Conservation (phyloP, 257 asterid species). For the Oldenlandia corymbosa region DNA sequence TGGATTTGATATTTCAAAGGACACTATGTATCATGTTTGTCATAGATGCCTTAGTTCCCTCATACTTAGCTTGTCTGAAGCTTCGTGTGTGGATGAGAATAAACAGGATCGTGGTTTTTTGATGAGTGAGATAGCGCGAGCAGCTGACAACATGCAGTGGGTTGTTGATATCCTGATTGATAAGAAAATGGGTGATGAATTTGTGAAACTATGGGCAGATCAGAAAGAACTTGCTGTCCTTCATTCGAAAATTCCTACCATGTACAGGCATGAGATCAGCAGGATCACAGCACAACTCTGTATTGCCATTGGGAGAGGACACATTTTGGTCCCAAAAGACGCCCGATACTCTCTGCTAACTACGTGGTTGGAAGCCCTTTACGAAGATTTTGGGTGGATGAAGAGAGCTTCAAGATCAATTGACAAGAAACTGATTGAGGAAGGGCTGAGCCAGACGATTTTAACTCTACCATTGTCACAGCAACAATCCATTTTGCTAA, state of each 20-base stretch:
- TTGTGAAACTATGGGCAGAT: conserved; percentile 79
- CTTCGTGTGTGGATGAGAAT: conserved; percentile 49
- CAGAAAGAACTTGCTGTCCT: conserved; percentile 79
- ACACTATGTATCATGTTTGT: conserved; percentile 63
- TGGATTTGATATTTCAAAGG: conserved; percentile 49
- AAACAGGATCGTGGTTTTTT: conserved; percentile 60
- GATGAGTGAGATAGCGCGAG: conserved; percentile 78
- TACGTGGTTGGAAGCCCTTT: conserved; percentile 90
- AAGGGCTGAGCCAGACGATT: conserved; percentile 73
- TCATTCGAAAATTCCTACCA: conserved; percentile 73
- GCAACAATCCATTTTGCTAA: conserved; percentile 59
- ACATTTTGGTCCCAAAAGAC: conserved; percentile 62
- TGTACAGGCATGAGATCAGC: conserved; percentile 83
- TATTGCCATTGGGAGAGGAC: conserved; percentile 76
- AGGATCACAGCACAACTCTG: conserved; percentile 82
- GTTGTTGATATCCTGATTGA: conserved; percentile 60
- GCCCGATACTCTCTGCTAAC: conserved; percentile 46
- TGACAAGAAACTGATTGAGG: conserved; percentile 73
- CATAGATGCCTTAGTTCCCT: conserved; percentile 75
- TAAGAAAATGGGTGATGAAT: conserved; percentile 69
- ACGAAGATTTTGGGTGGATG: conserved; percentile 90
- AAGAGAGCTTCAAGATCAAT: conserved; percentile 56
- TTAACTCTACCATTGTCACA: conserved; percentile 71
- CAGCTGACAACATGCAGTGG: conserved; percentile 93
- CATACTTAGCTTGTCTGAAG: conserved; percentile 61